Conservation (phyloP, 805 yeast genomes). For the Yarrowia divulgata region DNA sequence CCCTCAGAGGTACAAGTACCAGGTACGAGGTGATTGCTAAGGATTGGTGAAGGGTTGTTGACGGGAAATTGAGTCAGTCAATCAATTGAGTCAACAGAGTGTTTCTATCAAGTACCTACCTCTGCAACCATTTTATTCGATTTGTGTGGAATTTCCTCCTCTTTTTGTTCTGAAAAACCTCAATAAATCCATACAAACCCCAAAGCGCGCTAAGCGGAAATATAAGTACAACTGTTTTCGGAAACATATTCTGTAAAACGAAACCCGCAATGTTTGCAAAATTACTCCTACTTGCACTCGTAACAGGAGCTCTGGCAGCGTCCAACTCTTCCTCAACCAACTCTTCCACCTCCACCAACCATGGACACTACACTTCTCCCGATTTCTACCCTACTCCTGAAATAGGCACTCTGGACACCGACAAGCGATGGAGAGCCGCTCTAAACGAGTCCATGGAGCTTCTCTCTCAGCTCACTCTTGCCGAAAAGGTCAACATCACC, state of each 20-base stretch:
- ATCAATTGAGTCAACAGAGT: no score
- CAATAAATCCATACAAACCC: neutral
- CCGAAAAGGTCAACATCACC: conserved; percentile 25
- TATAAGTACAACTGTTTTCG: neutral
- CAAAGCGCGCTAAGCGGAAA: neutral
- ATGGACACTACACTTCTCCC: neutral
- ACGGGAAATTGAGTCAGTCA: no score
- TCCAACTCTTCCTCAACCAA: neutral
- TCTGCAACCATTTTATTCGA: no score
- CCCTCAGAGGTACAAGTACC: neutral
- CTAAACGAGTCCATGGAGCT: neutral
- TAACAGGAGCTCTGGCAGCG: neutral
- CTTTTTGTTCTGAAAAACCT: neutral
- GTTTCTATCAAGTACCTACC: no score
- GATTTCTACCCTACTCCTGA: conserved; percentile 18
- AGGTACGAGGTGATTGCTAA: neutral
- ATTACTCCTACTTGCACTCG: neutral
- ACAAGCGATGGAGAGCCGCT: conserved; percentile 4
- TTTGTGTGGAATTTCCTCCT: neutral
- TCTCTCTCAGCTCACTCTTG: neutral
- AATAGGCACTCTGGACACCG: conserved; percentile 4
- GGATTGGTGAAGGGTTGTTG: no score
- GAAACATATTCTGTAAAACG: no score
- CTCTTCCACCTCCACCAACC: neutral
- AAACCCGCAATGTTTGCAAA: neutral